Conservation (phyloP, 2,329 filamentous ascomycete species). For the Aschersonia sp. region DNA sequence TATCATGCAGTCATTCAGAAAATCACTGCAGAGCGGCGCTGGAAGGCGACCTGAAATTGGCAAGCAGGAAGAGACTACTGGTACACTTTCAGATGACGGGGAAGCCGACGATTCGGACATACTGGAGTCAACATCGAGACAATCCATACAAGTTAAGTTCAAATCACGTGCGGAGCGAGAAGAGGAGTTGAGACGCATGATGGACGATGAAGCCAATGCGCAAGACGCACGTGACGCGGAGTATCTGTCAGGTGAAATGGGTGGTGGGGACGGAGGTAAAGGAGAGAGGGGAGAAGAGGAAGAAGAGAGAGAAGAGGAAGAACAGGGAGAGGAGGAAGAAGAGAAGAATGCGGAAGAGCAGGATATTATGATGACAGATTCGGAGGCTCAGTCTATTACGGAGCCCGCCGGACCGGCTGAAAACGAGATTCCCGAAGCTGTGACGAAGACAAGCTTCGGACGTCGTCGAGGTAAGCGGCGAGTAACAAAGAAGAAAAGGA, state of each 20-base stretch:
- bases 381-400: slow-evolving; percentile 21
- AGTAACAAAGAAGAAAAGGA: slow-evolving; percentile 76
- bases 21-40: slow-evolving; percentile 26
- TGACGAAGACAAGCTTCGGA: slow-evolving; percentile 40
- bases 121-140: slow-evolving; percentile 10
- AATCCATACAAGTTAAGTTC: slow-evolving; percentile 11
- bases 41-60: slow-evolving; percentile 31
- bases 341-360: slow-evolving; percentile 12
- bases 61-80: slow-evolving; percentile 16
- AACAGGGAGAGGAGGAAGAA: slow-evolving; percentile 18
- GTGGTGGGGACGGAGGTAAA: slow-evolving; percentile 5
- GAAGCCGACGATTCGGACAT: slow-evolving; percentile 24
- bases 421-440: slow-evolving; percentile 33
- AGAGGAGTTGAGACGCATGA: slow-evolving; percentile 24
- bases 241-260: slow-evolving; percentile 10
- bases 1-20: slow-evolving; percentile 71
- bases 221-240: slow-evolving; percentile 25
- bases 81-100: slow-evolving; percentile 22
- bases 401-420: slow-evolving; percentile 21
- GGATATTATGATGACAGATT: slow-evolving; percentile 24
- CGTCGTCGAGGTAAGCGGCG: slow-evolving; percentile 63
- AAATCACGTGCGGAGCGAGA: slow-evolving; percentile 21
- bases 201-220: slow-evolving; percentile 41
- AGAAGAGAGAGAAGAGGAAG: slow-evolving; percentile 14
- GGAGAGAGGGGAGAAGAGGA: neutral